These are phyloP conservation scores for Eudorina sp. DNA, from an alignment of 139 green algal genomes.

Conservation along the genomic window DNA sequence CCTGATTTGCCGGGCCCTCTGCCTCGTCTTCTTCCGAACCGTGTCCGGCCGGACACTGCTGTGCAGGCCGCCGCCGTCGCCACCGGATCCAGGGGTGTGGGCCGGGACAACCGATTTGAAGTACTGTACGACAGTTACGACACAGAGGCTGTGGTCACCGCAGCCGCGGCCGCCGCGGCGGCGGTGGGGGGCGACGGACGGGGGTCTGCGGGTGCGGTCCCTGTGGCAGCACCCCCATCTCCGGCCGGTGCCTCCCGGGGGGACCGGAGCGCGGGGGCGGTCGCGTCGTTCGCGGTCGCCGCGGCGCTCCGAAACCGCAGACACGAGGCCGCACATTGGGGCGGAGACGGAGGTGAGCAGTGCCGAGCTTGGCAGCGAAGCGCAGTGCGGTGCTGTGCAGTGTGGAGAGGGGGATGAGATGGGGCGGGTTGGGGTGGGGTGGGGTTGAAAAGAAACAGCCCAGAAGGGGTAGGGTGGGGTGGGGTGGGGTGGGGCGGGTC, in stretches of 20 bases:
- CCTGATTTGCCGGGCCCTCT: no score
- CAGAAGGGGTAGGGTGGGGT: no score
- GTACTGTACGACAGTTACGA: slow-evolving; percentile 39
- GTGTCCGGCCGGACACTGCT: no score
- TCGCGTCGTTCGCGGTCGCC: slow-evolving; percentile 15
- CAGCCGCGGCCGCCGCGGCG: neutral
- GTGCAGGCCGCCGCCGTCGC: neutral
- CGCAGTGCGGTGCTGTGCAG: no score
- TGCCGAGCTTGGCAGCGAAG: no score
- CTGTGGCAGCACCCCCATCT: neutral
- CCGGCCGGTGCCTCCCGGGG: neutral
- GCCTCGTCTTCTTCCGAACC: no score
- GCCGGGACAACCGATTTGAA: neutral
- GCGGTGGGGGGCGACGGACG: neutral
- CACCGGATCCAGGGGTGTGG: neutral
- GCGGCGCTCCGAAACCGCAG: neutral
- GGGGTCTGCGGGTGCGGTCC: neutral
- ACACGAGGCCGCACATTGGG: no score
- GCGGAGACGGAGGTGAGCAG: no score
- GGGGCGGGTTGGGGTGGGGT: no score
- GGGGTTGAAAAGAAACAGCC: no score
- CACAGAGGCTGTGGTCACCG: neutral
- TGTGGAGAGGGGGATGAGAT: no score
- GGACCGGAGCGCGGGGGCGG: neutral
- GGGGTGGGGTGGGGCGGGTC: no score